Conservation (phyloP, 345 rosid species). For the Lepidium sativum region DNA sequence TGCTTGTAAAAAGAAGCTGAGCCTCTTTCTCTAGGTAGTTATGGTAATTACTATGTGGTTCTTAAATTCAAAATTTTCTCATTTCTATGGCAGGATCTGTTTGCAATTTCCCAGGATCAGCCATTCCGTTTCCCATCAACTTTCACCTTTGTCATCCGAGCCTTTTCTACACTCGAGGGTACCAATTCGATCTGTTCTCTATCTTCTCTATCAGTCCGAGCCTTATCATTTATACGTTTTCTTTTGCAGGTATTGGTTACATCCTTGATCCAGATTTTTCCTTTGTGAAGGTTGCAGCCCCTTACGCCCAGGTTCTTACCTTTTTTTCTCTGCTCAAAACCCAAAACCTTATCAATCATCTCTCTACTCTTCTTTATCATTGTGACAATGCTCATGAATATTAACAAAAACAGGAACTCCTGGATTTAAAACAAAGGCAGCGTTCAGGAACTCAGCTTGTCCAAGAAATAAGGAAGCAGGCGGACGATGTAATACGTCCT, state of each 20-base stretch:
- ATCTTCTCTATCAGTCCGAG: background rate
- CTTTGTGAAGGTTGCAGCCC: slow-evolving; percentile 82
- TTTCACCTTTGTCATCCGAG: slow-evolving; percentile 77
- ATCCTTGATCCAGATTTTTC: slow-evolving; percentile 78
- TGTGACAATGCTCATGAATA: slow-evolving; percentile 3
- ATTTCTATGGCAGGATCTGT: slow-evolving; percentile 58
- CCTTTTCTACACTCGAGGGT: slow-evolving; percentile 97
- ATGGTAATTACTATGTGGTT: background rate
- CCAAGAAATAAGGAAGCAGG: slow-evolving; percentile 74
- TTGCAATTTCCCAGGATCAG: slow-evolving; percentile 91
- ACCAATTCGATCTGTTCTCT: slow-evolving; percentile 6
- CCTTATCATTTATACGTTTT: background rate
- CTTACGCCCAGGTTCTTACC: slow-evolving; percentile 72
- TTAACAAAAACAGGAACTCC: slow-evolving; percentile 55
- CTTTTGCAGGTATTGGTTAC: slow-evolving; percentile 71
- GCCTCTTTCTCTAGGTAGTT: background rate
- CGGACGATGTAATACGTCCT: slow-evolving; percentile 53
- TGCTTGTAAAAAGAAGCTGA: background rate
- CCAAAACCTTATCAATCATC: background rate
- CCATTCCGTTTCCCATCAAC: slow-evolving; percentile 93
- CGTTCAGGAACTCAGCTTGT: slow-evolving; percentile 57
- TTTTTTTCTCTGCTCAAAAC: background rate
- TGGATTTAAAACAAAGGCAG: slow-evolving; percentile 50
- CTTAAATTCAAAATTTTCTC: background rate
- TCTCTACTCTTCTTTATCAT: background rate